Percentiles rank a stretch among this genome's conserved stretches.
Evolutionary conservation across 73 alveolate genomes (phyloP).

Genomic region (Stentor roeselii): DNA sequence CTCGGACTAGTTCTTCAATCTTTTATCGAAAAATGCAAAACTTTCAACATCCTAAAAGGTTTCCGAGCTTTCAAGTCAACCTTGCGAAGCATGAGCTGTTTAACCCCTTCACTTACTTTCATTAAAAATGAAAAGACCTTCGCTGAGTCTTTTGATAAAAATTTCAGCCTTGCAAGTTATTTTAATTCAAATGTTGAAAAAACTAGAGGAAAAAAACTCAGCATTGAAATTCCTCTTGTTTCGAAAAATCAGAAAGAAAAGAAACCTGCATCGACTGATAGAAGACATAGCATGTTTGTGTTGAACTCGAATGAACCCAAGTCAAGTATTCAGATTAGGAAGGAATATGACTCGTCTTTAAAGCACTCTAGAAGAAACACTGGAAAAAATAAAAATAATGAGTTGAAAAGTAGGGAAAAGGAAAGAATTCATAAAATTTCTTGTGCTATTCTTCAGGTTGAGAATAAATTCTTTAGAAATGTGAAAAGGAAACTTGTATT

Average conservation of each 20-base stretch:
- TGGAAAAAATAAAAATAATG: background rate
- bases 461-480: background rate
- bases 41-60: background rate
- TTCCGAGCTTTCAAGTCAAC: background rate
- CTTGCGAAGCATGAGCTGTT: background rate
- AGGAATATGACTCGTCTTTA: background rate
- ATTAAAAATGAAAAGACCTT: background rate
- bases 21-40: background rate
- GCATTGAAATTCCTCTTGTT: background rate
- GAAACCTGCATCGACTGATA: background rate
- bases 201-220: background rate
- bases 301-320: too few relatives aligned
- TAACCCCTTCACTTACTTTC: background rate
- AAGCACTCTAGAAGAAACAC: background rate
- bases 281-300: background rate
- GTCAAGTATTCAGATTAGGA: background rate
- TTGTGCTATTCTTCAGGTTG: background rate
- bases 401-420: background rate
- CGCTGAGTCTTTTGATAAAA: background rate
- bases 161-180: background rate
- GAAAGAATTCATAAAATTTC: background rate
- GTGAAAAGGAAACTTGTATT: background rate
- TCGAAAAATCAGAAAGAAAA: background rate
- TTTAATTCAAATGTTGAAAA: too few relatives aligned
- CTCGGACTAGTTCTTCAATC: background rate